Evolutionary conservation across 192 early-diverging fungal species (phyloP).

Genomic region (Thamnidium elegans): DNA sequence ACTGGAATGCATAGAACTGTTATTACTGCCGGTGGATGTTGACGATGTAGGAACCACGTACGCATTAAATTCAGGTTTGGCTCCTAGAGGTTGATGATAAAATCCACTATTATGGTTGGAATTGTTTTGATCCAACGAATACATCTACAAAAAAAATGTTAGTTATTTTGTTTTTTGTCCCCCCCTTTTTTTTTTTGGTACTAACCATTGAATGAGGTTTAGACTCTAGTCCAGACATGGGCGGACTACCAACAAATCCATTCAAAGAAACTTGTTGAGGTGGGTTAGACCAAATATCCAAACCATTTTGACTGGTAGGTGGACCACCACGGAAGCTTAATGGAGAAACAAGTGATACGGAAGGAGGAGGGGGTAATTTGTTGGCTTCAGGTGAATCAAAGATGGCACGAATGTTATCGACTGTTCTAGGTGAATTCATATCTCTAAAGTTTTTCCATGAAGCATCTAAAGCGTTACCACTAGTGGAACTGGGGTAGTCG

Average conservation of each 20-base stretch:
- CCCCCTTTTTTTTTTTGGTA: too few species aligned
- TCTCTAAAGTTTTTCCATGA: slow-evolving; percentile 20
- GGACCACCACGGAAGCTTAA: slow-evolving; percentile 2
- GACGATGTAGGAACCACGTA: slow-evolving; percentile 18
- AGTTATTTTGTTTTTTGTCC: neutral
- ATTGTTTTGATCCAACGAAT: neutral
- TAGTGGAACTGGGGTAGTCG: slow-evolving; percentile 15
- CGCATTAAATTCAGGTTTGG: slow-evolving; percentile 3
- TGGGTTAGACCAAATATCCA: slow-evolving; percentile 19
- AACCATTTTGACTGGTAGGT: slow-evolving; percentile 2
- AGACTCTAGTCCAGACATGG: slow-evolving; percentile 13
- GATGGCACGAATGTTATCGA: slow-evolving; percentile 21
- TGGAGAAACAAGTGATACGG: neutral
- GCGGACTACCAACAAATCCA: slow-evolving; percentile 2
- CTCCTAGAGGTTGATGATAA: neutral
- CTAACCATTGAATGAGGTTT: slow-evolving; percentile 15
- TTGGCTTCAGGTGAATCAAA: slow-evolving; percentile 12
- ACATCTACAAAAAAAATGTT: neutral
- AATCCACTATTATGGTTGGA: neutral
- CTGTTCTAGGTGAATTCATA: slow-evolving; percentile 13
- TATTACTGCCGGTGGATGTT: slow-evolving; percentile 20
- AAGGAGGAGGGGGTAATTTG: slow-evolving; percentile 1
- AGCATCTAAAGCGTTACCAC: slow-evolving; percentile 8
- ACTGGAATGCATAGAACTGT: slow-evolving; percentile 19
- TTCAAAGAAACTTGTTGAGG: slow-evolving; percentile 6